Conservation (phyloP, 78 protist genomes). For the Creolimax fragrantissima region DNA sequence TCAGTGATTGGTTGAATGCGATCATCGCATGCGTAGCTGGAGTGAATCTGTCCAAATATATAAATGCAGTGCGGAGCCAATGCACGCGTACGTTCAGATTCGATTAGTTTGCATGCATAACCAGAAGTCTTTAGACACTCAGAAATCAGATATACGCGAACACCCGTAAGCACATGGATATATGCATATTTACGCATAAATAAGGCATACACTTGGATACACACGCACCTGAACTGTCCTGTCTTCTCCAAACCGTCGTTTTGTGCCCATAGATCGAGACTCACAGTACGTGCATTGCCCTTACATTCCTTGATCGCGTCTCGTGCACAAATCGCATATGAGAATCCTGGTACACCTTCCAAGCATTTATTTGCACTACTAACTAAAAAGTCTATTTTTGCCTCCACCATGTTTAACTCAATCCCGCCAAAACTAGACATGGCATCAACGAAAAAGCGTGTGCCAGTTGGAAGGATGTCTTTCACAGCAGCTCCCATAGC, state of each 20-base stretch:
- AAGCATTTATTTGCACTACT: conserved; percentile 43
- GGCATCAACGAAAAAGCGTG: conserved; percentile 36
- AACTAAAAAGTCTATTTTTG: conserved; percentile 32
- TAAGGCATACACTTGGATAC: neutral
- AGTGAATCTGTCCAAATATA: conserved; percentile 24
- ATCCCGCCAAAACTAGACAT: conserved; percentile 40
- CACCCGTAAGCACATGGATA: too few species aligned
- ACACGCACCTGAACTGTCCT: conserved; percentile 38
- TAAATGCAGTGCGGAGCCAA: too few species aligned
- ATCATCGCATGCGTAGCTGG: conserved; percentile 39
- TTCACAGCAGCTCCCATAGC: conserved; percentile 17
- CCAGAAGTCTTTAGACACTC: too few species aligned
- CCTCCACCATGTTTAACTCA: neutral
- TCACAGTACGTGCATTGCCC: conserved; percentile 23
- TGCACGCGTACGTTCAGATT: too few species aligned
- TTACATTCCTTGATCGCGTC: neutral
- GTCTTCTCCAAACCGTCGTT: conserved; percentile 8
- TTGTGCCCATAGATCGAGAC: conserved; percentile 32
- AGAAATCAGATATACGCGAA: too few species aligned
- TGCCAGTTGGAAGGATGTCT: neutral
- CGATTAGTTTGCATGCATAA: too few species aligned
- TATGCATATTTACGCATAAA: neutral
- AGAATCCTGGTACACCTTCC: conserved; percentile 49
- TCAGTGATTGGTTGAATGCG: conserved; percentile 33
- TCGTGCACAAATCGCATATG: neutral